phyloP scores from a whole-genome alignment of 345 rosid genomes.

The Odontarrhena argentea region DNA sequence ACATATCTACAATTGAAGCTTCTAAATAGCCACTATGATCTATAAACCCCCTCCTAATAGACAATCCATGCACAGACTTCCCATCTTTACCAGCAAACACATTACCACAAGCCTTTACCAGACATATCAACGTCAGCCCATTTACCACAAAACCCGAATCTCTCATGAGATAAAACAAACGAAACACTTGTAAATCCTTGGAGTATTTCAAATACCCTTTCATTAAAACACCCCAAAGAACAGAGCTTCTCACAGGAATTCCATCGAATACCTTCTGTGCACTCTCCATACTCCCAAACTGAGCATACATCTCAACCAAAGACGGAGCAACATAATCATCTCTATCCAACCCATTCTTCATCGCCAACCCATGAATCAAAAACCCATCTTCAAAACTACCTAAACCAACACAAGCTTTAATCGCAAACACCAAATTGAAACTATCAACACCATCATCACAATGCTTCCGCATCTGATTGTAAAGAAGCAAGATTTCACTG shows the following conservation, averaged over 20 bases:
- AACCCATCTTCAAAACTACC: slow-evolving; percentile 27
- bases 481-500: slow-evolving; percentile 35
- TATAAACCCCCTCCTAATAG: slow-evolving; percentile 42
- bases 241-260: slow-evolving; percentile 47
- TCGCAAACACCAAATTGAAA: slow-evolving; percentile 54
- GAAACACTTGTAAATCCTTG: slow-evolving; percentile 42
- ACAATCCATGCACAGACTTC: slow-evolving; percentile 47
- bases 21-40: slow-evolving; percentile 40
- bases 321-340: slow-evolving; percentile 52
- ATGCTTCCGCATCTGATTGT: slow-evolving; percentile 43
- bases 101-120: slow-evolving; percentile 53
- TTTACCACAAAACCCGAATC: slow-evolving; percentile 34
- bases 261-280: slow-evolving; percentile 59
- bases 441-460: slow-evolving; percentile 44
- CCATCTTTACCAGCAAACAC: slow-evolving; percentile 51
- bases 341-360: slow-evolving; percentile 44
- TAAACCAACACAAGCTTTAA: slow-evolving; percentile 47
- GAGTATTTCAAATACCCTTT: slow-evolving; percentile 52
- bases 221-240: slow-evolving; percentile 64
- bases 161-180: slow-evolving; percentile 52
- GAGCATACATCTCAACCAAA: slow-evolving; percentile 49
- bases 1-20: slow-evolving; percentile 55
- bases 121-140: slow-evolving; percentile 44
- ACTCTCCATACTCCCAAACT: slow-evolving; percentile 45
- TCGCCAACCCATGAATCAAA: slow-evolving; percentile 44